Evolutionary conservation across 176 grass and related monocot genomes (phyloP).

Genomic region (Hordeum vulgare): DNA sequence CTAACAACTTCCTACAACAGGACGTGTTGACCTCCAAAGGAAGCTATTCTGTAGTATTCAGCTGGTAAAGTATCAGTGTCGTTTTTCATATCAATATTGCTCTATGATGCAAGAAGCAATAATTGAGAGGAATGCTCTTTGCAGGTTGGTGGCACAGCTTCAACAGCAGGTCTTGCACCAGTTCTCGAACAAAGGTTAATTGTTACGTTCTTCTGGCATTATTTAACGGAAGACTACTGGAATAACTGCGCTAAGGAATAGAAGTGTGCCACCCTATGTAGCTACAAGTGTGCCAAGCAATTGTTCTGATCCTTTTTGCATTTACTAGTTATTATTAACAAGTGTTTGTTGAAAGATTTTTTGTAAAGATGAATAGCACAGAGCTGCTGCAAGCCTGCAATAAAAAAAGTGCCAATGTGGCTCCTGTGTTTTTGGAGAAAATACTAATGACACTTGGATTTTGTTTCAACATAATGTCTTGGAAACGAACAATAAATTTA

Average conservation of each 20-base stretch:
- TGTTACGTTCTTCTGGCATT: not conserved
- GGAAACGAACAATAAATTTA: not conserved
- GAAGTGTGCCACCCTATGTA: not conserved
- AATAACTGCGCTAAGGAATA: not conserved
- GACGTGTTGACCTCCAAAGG: constrained; percentile 88
- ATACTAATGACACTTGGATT: no score
- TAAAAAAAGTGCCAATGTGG: not conserved
- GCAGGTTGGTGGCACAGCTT: constrained; percentile 87
- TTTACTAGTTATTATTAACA: not conserved
- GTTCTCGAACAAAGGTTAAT: constrained; percentile 85
- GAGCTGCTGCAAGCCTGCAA: no score
- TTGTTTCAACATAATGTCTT: not conserved
- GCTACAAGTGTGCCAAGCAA: not conserved
- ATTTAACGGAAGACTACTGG: not conserved
- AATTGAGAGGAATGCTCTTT: constrained; percentile 4
- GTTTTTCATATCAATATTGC: constrained; percentile 16
- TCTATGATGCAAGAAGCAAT: not conserved
- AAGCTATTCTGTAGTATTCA: constrained; percentile 98
- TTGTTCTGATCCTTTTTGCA: not conserved
- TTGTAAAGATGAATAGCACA: not conserved
- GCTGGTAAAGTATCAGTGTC: constrained; percentile 46
- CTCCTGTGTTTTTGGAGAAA: not conserved
- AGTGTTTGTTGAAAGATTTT: not conserved
- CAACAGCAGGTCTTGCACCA: constrained; percentile 66
- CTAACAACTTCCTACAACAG: constrained; percentile 32